Percentiles rank a stretch among this genome's conserved stretches.
phyloP scores from a whole-genome alignment of 768 basidiomycete genomes.

The Antrodiella citrinella region DNA sequence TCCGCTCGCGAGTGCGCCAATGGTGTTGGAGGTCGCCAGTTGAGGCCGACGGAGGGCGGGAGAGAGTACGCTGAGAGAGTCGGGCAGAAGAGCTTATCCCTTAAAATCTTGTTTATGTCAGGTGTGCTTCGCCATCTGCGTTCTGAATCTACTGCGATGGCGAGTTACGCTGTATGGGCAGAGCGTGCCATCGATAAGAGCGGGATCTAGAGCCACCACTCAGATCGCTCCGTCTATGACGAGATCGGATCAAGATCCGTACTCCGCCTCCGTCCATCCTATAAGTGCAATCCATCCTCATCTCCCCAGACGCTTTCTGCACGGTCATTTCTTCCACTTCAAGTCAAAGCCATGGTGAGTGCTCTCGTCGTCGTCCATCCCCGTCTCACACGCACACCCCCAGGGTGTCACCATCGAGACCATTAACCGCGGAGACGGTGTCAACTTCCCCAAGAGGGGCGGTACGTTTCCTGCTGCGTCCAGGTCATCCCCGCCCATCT shows the following conservation, averaged over 20 bases:
- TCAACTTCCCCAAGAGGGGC: slow-evolving; percentile 56
- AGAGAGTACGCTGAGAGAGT: not conserved
- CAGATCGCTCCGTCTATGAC: slow-evolving; percentile 15
- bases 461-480: slow-evolving; percentile 39
- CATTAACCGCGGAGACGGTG: slow-evolving; percentile 53
- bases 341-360: slow-evolving; percentile 25
- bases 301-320: slow-evolving; percentile 25
- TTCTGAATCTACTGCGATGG: too few relatives aligned
- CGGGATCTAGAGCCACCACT: slow-evolving; percentile 7
- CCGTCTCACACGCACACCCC: slow-evolving; percentile 2
- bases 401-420: slow-evolving; percentile 68
- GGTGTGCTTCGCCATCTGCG: not conserved
- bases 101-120: slow-evolving; percentile 1
- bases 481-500: not conserved
- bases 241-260: slow-evolving; percentile 72
- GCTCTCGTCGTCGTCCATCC: not conserved
- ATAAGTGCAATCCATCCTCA: slow-evolving; percentile 33
- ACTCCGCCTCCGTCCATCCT: slow-evolving; percentile 42
- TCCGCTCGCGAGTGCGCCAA: not conserved
- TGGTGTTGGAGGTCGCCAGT: not conserved
- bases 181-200: slow-evolving; percentile 16
- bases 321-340: slow-evolving; percentile 15
- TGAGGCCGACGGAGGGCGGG: too few relatives aligned
- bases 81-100: not conserved
- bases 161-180: too few relatives aligned